phyloP scores from a whole-genome alignment of 345 rosid genomes.

The Sapria himalayana region DNA sequence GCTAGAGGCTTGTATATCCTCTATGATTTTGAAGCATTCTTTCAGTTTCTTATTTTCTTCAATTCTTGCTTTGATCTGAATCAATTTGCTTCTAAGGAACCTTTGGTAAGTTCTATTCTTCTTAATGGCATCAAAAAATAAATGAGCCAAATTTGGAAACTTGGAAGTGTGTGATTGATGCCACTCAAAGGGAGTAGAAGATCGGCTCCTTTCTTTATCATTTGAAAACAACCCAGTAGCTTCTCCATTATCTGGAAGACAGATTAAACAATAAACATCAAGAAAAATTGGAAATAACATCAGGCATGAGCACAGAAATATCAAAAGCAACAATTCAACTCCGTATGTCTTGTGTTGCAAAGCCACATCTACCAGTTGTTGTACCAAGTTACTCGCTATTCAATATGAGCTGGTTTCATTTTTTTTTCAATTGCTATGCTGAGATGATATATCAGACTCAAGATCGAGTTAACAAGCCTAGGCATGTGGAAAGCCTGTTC shows the following conservation, averaged over 20 bases:
- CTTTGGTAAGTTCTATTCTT: slow-evolving; percentile 70
- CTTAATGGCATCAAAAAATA: slow-evolving; percentile 52
- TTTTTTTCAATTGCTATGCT: no score
- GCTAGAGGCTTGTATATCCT: slow-evolving; percentile 58
- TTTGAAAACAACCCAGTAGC: slow-evolving; percentile 7
- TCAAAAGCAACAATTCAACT: no score
- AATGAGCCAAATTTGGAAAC: slow-evolving; percentile 46
- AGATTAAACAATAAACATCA: neutral
- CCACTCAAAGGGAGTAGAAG: slow-evolving; percentile 10
- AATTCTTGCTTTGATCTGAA: slow-evolving; percentile 49
- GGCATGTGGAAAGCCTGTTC: no score
- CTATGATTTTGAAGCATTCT: slow-evolving; percentile 47
- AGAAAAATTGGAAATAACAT: slow-evolving; percentile 2
- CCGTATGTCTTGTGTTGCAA: no score
- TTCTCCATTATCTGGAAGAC: slow-evolving; percentile 16
- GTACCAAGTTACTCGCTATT: no score
- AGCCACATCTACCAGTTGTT: no score
- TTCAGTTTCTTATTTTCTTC: slow-evolving; percentile 65
- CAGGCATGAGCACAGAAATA: no score
- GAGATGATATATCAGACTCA: no score
- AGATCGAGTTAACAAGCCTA: no score
- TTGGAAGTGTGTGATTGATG: slow-evolving; percentile 14
- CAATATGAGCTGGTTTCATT: no score
- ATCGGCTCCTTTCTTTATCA: slow-evolving; percentile 14
- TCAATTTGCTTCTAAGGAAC: slow-evolving; percentile 42